Base-by-base conservation (phyloP, 202 grass and related monocot genomes). In the Eragrostis tef region DNA sequence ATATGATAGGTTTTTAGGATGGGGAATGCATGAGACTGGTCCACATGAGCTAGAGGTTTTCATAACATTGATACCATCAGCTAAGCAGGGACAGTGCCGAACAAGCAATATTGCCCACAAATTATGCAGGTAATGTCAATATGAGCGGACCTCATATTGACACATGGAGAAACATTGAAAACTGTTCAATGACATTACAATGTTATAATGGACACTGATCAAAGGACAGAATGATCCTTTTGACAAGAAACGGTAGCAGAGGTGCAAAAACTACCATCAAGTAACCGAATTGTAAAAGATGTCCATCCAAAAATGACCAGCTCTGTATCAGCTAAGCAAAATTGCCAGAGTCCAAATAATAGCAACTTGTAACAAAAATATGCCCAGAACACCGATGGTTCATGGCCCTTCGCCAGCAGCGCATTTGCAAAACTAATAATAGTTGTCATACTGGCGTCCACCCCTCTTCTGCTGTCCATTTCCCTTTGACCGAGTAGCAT, bases 341-440 rank as follows among this genome's bases (percentile, higher is more conserved):
- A 73, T 60, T 57, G 73, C 86, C 70, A 90, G 17, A 81, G 45
- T 74, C 67, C 74, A 71, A 57, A 82, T 51, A 58, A 71, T 24
- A 74, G 77, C 45, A 50, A 70, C 67, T 78, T 84, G 84, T 64
- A 61, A 80, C 91, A 86, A 87, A 94, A 85, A 74, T 84, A 87
- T 58, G 21, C 56, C 86, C 75, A 62, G 47, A 86, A 64, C 57
- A 58, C 52, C 60, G 60, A 82, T 26, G 73, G 51, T 76, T 52
- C 42, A 54, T 12, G 43, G 65, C 74, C 65, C 60, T 73, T 82
- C 73, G 66, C 67, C 60, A 77, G 75, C 71, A 69, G 64, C 81
- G 45, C 49, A 79, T 26, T 7, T 44, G 86, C 16, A 0, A 25
- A 57, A 77, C 56, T 81, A 84, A 22, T 88, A 73, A 45, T 73